Evolutionary conservation across 1,284 basidiomycete genomes (phyloP).

Genomic region (Rhodotorula glutinis): DNA sequence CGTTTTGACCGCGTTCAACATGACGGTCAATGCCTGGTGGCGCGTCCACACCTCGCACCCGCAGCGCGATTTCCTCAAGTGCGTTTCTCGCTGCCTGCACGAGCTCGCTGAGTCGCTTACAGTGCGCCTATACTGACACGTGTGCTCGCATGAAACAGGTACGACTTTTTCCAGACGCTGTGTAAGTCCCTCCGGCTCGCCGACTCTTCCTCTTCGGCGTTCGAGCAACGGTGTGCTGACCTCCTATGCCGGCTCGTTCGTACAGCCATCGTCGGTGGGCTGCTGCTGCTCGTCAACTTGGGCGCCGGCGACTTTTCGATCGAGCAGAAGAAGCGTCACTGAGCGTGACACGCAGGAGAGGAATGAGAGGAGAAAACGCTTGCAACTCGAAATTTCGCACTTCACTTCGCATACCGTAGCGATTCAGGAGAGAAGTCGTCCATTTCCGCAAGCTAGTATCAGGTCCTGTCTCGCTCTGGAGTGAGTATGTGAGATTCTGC

Average conservation of each 20-base stretch:
- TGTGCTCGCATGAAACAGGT: slow-evolving; percentile 52
- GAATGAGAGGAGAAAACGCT: neutral
- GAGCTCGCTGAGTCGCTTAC: no score
- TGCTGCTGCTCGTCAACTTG: slow-evolving; percentile 96
- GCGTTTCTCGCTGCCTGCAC: slow-evolving; percentile 45
- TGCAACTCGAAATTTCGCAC: neutral
- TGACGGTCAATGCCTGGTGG: slow-evolving; percentile 99
- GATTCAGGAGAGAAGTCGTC: no score
- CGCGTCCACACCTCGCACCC: slow-evolving; percentile 87
- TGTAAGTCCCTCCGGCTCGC: slow-evolving; percentile 45
- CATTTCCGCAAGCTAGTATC: no score
- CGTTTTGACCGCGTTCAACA: slow-evolving; percentile 89
- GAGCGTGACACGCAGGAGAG: neutral
- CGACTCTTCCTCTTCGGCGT: neutral
- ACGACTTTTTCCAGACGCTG: slow-evolving; percentile 91
- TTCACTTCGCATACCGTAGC: no score
- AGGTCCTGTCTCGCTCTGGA: no score
- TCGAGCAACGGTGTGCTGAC: neutral
- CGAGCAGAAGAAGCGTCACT: slow-evolving; percentile 83
- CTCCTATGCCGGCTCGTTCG: slow-evolving; percentile 55
- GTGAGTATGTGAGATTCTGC: no score
- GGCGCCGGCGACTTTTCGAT: slow-evolving; percentile 95
- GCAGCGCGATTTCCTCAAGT: slow-evolving; percentile 96
- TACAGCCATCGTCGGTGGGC: slow-evolving; percentile 79
- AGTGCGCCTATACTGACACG: neutral